Evolutionary conservation across 2,329 filamentous ascomycete genomes (phyloP).

Genomic region (Chaetomiaceae sp.): DNA sequence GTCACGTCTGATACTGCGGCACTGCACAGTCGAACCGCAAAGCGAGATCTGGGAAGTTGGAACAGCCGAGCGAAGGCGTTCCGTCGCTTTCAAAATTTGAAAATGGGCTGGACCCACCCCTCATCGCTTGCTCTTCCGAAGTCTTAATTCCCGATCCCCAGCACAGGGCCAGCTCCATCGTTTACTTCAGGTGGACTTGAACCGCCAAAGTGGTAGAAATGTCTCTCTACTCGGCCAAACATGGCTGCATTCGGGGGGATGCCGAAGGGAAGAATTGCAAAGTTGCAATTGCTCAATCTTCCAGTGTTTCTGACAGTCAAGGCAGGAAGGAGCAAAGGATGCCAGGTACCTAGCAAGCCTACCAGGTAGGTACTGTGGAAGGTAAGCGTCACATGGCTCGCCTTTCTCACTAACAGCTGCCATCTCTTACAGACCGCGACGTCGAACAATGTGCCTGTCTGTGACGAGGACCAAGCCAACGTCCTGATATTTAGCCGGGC

Average conservation of each 20-base stretch:
- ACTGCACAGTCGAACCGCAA: too few species aligned
- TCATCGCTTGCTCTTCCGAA: conserved; percentile 13
- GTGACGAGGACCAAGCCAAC: too few species aligned
- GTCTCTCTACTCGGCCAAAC: background rate
- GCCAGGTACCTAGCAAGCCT: too few species aligned
- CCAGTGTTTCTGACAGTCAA: too few species aligned
- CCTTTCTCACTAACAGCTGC: background rate
- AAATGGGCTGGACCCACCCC: conserved; percentile 6
- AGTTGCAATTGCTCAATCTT: too few species aligned
- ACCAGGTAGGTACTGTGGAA: too few species aligned
- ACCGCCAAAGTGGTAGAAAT: background rate
- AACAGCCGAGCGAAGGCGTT: background rate
- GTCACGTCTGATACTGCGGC: too few species aligned
- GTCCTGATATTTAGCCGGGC: conserved; percentile 3
- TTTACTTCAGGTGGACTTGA: background rate
- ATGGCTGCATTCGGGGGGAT: too few species aligned
- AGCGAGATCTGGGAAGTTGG: conserved; percentile 3
- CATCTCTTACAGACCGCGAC: background rate
- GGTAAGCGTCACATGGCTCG: background rate
- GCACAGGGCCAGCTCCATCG: background rate
- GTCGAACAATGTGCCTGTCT: too few species aligned
- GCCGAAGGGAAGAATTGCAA: too few species aligned
- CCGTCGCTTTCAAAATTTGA: background rate
- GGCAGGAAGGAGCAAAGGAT: too few species aligned
- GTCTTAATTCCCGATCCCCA: conserved; percentile 17